phyloP scores from a whole-genome alignment of 2,329 filamentous ascomycete species.

The Trichoderma cornu-damae region DNA sequence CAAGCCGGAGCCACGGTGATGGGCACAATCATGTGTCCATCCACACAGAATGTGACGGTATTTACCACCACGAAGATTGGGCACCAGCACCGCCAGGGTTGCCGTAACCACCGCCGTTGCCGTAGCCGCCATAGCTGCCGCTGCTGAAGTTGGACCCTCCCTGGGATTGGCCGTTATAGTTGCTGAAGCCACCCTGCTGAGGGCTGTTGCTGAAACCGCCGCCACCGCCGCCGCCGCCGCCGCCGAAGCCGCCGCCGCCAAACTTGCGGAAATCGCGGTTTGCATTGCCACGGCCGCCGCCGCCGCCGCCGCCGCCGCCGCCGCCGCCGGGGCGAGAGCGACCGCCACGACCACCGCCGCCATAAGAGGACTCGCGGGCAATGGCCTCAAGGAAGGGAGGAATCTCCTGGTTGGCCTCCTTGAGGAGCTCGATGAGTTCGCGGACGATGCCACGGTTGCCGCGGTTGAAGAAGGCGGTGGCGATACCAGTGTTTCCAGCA shows the following conservation, averaged over 20 bases:
- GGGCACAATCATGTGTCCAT: slow-evolving; percentile 20
- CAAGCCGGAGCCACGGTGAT: slow-evolving; percentile 16
- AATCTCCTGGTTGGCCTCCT: slow-evolving; percentile 97
- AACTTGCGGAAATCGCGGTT: slow-evolving; percentile 90
- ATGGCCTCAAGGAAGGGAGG: slow-evolving; percentile 94
- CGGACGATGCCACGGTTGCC: slow-evolving; percentile 97
- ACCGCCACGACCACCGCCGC: slow-evolving; percentile 62
- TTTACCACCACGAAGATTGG: slow-evolving; percentile 66
- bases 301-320: slow-evolving; percentile 60
- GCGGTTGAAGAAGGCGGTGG: slow-evolving; percentile 99
- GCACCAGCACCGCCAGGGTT: slow-evolving; percentile 66
- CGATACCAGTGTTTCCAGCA: slow-evolving; percentile 97
- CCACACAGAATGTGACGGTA: not conserved
- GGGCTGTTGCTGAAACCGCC: slow-evolving; percentile 32
- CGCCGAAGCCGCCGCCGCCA: slow-evolving; percentile 51
- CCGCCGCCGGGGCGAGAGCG: slow-evolving; percentile 53
- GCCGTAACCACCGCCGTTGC: slow-evolving; percentile 48
- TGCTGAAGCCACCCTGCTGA: slow-evolving; percentile 34
- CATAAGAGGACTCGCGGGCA: slow-evolving; percentile 86
- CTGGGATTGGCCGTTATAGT: slow-evolving; percentile 30
- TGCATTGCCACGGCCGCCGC: slow-evolving; percentile 62
- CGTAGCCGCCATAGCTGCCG: slow-evolving; percentile 40
- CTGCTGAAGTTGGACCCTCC: slow-evolving; percentile 38
- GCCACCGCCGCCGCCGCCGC: slow-evolving; percentile 38
- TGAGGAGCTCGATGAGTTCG: slow-evolving; percentile 93